A percentile compares a stretch with the other conserved stretches of the same genome.
Conservation (phyloP, 768 basidiomycete species). For the Lentinula raphanica region DNA sequence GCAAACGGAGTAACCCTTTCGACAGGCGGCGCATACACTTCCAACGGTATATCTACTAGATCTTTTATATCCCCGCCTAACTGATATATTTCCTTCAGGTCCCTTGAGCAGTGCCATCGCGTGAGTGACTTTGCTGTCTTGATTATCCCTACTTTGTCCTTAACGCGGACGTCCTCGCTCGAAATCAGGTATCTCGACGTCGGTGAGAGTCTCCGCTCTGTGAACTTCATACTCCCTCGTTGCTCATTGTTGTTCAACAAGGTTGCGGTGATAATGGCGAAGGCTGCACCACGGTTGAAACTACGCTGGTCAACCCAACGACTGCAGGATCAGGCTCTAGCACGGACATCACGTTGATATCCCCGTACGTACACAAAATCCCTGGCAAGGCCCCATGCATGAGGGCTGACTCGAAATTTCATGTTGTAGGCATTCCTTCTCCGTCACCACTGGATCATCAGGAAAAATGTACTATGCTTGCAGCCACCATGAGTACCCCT, state of each 20-base stretch:
- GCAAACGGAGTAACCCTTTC: constrained; percentile 20
- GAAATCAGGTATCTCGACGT: constrained; percentile 5
- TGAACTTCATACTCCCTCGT: not conserved
- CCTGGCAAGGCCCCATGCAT: too few species aligned
- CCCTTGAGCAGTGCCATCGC: constrained; percentile 26
- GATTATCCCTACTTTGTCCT: not conserved
- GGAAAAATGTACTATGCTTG: too few species aligned
- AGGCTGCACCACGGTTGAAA: constrained; percentile 30
- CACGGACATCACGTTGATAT: constrained; percentile 29
- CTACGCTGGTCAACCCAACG: constrained; percentile 27
- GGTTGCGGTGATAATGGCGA: constrained; percentile 34
- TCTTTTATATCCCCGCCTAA: not conserved
- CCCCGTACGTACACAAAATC: constrained; percentile 21
- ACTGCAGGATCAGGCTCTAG: constrained; percentile 28
- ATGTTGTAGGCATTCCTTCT: constrained; percentile 23
- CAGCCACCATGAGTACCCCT: too few species aligned
- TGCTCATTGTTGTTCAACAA: constrained; percentile 1
- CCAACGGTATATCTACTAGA: constrained; percentile 8
- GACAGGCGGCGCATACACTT: constrained; percentile 23
- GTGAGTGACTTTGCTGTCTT: constrained; percentile 19
- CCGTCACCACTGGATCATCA: constrained; percentile 30
- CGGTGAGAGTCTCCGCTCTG: not conserved
- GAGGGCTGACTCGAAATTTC: too few species aligned
- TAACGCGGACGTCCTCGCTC: not conserved
- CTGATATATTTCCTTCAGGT: constrained; percentile 1